Conservation (phyloP, 1,284 basidiomycete species). For the Macrocystidia cucumis region DNA sequence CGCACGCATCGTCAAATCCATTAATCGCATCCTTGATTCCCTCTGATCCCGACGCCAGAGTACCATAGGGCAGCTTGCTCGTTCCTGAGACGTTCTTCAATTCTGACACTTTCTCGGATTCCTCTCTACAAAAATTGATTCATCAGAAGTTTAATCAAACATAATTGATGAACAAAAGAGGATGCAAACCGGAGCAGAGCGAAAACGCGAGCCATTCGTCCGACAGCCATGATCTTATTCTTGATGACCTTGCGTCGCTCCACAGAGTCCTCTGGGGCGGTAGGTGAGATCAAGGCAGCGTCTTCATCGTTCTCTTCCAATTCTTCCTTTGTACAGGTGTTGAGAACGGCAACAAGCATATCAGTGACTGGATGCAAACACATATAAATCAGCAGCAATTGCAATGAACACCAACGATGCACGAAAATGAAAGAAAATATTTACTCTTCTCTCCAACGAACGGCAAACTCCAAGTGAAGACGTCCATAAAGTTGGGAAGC, state of each 20-base stretch:
- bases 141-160: neutral
- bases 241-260: constrained; percentile 86
- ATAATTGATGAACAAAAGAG: neutral
- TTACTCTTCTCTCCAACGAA: constrained; percentile 95
- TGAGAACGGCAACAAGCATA: constrained; percentile 92
- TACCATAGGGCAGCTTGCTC: constrained; percentile 77
- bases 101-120: constrained; percentile 96
- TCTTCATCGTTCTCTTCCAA: constrained; percentile 81
- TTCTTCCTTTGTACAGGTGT: constrained; percentile 93
- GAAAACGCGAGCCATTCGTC: constrained; percentile 94
- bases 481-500: constrained; percentile 94
- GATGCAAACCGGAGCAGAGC: constrained; percentile 79
- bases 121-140: constrained; percentile 61
- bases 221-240: constrained; percentile 98
- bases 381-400: constrained; percentile 1
- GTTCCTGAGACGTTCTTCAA: constrained; percentile 87
- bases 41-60: constrained; percentile 85
- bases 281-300: constrained; percentile 23
- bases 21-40: constrained; percentile 95
- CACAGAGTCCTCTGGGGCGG: constrained; percentile 41
- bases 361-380: constrained; percentile 77
- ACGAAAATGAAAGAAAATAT: constrained; percentile 1
- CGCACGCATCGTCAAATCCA: constrained; percentile 93
- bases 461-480: constrained; percentile 87
- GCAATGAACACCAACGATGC: neutral